Evolutionary conservation across 73 alveolate species (phyloP).

Genomic region (Symbiodinium pilosum): DNA sequence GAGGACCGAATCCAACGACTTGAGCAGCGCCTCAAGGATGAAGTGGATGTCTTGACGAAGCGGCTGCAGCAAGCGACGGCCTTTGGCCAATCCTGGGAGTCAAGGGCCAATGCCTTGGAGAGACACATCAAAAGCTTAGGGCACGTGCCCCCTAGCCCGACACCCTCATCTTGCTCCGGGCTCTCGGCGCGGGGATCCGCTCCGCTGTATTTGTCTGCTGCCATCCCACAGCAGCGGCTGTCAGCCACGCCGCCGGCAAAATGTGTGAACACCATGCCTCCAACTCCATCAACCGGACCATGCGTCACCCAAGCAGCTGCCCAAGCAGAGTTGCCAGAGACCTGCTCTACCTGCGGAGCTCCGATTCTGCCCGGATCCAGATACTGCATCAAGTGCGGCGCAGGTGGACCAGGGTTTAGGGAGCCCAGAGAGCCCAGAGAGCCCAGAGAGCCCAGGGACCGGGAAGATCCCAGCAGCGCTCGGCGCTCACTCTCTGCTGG

Average conservation of each 20-base stretch:
- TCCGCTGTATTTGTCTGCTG: conserved; percentile 52
- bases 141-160: neutral
- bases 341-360: conserved; percentile 13
- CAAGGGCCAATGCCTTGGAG: conserved; percentile 79
- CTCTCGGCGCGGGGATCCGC: conserved; percentile 26
- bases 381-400: conserved; percentile 38
- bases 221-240: conserved; percentile 43
- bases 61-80: conserved; percentile 61
- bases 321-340: neutral
- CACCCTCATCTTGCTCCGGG: conserved; percentile 22
- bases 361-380: conserved; percentile 6
- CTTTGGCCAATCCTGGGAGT: conserved; percentile 85
- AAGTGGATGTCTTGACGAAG: conserved; percentile 62
- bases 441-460: neutral
- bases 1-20: conserved; percentile 35
- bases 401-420: neutral
- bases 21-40: conserved; percentile 44
- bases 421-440: too few species aligned
- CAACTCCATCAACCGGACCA: neutral
- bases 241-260: conserved; percentile 1
- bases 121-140: conserved; percentile 36
- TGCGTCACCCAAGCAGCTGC: conserved; percentile 5
- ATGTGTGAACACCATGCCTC: neutral
- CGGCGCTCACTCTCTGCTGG: neutral
- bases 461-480: neutral